Conservation (phyloP, 306 rosid genomes). For the Clitoria ternatea region DNA sequence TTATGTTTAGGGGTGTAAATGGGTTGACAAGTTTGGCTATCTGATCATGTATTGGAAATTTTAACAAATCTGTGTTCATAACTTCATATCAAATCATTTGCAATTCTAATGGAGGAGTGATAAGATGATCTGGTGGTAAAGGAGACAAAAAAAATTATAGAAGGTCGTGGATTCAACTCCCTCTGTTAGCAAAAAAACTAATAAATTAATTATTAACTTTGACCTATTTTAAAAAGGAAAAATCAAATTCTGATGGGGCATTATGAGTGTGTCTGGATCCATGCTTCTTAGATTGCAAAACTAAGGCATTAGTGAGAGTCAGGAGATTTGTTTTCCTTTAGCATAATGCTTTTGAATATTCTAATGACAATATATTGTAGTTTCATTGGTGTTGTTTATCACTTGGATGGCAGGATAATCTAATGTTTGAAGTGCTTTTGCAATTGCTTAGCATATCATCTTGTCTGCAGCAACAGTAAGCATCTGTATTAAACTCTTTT, state of each 20-base stretch:
- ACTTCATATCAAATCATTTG: neutral
- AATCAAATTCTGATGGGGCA: neutral
- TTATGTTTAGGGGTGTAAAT: neutral
- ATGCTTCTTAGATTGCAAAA: slow-evolving; percentile 1
- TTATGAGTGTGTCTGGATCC: neutral
- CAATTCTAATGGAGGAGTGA: slow-evolving; percentile 4
- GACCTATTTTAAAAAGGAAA: too few species aligned
- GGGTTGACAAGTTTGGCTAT: neutral
- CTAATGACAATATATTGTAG: neutral
- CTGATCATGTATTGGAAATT: slow-evolving; percentile 11
- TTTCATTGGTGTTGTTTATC: slow-evolving; percentile 4
- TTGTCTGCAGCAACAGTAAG: slow-evolving; percentile 52
- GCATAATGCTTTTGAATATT: neutral
- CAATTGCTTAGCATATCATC: slow-evolving; percentile 54
- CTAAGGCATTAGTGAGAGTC: slow-evolving; percentile 8
- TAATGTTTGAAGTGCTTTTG: slow-evolving; percentile 78
- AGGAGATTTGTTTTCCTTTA: neutral
- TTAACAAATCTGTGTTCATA: neutral
- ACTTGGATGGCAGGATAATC: slow-evolving; percentile 72
- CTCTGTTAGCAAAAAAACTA: too few species aligned
- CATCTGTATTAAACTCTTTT: slow-evolving; percentile 15
- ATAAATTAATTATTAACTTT: too few species aligned
- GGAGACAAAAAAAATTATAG: too few species aligned
- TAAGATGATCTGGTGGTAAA: too few species aligned
- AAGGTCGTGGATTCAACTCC: too few species aligned